Evolutionary conservation across 805 yeast genomes (phyloP).

Genomic region (Candida wancherniae): DNA sequence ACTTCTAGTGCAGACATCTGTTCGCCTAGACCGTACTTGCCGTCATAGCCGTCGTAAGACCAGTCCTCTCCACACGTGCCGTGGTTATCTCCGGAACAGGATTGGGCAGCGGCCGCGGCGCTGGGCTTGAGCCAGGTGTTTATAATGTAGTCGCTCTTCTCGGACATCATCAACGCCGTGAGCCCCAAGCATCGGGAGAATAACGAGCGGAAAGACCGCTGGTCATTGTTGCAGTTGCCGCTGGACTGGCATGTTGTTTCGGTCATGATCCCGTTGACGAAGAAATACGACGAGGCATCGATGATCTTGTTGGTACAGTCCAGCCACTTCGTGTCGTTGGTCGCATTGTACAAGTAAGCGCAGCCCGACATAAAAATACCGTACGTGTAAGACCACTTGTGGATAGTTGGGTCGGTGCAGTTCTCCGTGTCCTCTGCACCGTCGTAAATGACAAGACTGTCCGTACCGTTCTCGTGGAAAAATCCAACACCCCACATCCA

Average conservation of each 20-base stretch:
- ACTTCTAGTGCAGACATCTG: constrained; percentile 71
- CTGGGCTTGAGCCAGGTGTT: constrained; percentile 29
- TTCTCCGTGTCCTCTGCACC: constrained; percentile 46
- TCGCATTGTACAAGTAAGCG: constrained; percentile 63
- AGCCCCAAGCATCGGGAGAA: constrained; percentile 60
- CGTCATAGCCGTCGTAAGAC: constrained; percentile 59
- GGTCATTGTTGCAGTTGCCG: constrained; percentile 63
- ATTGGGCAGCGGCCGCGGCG: constrained; percentile 63
- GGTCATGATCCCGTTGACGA: constrained; percentile 47
- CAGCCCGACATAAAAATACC: constrained; percentile 64
- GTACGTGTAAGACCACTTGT: constrained; percentile 68
- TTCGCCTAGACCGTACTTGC: constrained; percentile 69
- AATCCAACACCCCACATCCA: constrained; percentile 37
- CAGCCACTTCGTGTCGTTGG: constrained; percentile 45
- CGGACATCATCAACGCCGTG: constrained; percentile 53
- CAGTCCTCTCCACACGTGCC: constrained; percentile 80
- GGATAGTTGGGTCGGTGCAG: constrained; percentile 46
- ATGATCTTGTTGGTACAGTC: constrained; percentile 33
- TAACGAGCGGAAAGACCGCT: constrained; percentile 69
- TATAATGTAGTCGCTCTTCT: constrained; percentile 36
- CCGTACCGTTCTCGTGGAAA: constrained; percentile 13
- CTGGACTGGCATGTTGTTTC: constrained; percentile 58
- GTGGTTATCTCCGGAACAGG: constrained; percentile 78
- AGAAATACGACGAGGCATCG: constrained; percentile 33
- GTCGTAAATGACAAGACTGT: constrained; percentile 42